Percentiles rank a stretch among this genome's conserved stretches.
Evolutionary conservation across 306 rosid genomes (phyloP).

Genomic region (Castanea crenata): DNA sequence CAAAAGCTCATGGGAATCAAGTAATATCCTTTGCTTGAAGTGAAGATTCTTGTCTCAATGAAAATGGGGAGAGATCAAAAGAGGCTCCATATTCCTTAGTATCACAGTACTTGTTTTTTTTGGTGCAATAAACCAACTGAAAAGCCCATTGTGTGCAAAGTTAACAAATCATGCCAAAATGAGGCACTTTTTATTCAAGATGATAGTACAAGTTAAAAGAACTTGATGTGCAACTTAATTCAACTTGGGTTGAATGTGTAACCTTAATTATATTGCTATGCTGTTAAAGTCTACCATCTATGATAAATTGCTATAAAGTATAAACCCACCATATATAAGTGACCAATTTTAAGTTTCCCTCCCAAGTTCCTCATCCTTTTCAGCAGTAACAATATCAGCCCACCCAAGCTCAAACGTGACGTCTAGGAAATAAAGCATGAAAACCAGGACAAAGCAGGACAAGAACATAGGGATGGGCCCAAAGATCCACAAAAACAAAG

Average conservation of each 20-base stretch:
- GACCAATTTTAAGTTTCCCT: background rate
- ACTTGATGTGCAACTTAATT: constrained; percentile 25
- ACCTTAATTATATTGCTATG: background rate
- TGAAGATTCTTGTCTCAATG: too few relatives aligned
- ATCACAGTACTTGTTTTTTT: too few relatives aligned
- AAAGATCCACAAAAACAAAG: constrained; percentile 82
- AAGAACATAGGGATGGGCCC: constrained; percentile 81
- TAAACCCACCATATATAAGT: background rate
- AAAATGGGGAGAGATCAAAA: background rate
- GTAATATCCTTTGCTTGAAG: too few relatives aligned
- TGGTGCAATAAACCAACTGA: background rate
- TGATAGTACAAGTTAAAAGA: background rate
- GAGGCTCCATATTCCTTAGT: background rate
- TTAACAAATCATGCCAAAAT: background rate
- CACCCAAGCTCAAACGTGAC: constrained; percentile 43
- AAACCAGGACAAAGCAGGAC: constrained; percentile 50
- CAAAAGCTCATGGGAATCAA: too few relatives aligned
- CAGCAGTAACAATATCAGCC: constrained; percentile 32
- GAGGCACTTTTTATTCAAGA: background rate
- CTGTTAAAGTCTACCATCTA: background rate
- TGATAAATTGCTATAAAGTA: background rate
- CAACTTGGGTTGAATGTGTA: constrained; percentile 47
- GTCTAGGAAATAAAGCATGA: constrained; percentile 70
- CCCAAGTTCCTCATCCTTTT: constrained; percentile 44
- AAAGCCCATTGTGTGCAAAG: background rate